Conservation (phyloP, 2,329 filamentous ascomycete species). For the Cercospora berteroae region DNA sequence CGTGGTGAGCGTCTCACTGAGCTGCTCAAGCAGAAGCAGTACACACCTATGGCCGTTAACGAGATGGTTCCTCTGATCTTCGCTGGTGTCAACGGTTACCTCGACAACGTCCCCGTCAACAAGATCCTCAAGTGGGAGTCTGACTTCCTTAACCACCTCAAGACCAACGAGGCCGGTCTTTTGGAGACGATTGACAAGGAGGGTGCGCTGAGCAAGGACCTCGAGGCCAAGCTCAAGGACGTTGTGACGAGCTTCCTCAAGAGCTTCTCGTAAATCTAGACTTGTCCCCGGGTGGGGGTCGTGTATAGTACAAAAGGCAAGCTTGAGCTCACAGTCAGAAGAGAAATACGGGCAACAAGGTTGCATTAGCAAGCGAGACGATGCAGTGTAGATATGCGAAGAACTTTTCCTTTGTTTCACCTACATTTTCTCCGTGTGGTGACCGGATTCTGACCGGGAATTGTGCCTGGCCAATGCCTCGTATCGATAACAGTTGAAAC, state of each 20-base stretch:
- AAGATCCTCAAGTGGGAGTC: conserved; percentile 93
- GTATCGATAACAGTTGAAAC: neutral
- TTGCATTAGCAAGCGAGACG: conserved; percentile 19
- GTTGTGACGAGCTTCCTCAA: conserved; percentile 81
- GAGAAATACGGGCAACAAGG: conserved; percentile 17
- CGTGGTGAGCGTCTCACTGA: conserved; percentile 99
- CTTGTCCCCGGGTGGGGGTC: conserved; percentile 22
- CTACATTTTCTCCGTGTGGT: neutral
- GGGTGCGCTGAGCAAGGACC: conserved; percentile 91
- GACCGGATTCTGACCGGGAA: neutral
- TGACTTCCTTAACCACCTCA: conserved; percentile 90
- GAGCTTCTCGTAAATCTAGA: conserved; percentile 65
- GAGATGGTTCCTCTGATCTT: conserved; percentile 99
- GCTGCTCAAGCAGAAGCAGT: conserved; percentile 99
- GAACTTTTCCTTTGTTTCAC: conserved; percentile 31
- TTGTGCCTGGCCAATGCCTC: neutral
- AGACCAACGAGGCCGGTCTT: conserved; percentile 82
- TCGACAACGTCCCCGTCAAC: conserved; percentile 82
- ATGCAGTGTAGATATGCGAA: conserved; percentile 34
- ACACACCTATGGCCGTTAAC: conserved; percentile 96
- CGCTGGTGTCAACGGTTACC: conserved; percentile 96
- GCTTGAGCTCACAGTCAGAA: conserved; percentile 26
- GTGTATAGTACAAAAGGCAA: conserved; percentile 38
- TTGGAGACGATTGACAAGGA: conserved; percentile 89
- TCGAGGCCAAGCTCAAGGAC: conserved; percentile 79